Evolutionary conservation across 345 rosid genomes (phyloP).

Genomic region (Theobroma cacao): DNA sequence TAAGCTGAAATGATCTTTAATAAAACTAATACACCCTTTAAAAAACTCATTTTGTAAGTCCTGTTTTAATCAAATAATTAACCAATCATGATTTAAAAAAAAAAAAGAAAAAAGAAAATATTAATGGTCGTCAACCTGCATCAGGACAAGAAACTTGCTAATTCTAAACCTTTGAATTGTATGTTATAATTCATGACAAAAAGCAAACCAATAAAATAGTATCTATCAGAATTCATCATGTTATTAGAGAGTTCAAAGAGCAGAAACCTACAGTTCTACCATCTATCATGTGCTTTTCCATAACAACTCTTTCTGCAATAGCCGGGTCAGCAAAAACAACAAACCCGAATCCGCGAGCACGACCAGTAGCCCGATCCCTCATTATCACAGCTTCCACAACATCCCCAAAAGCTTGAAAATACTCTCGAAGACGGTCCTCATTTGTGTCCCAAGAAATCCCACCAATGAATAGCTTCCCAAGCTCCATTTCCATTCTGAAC

Average conservation of each 20-base stretch:
- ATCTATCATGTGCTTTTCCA: slow-evolving; percentile 74
- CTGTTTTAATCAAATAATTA: neutral
- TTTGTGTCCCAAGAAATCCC: slow-evolving; percentile 96
- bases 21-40: neutral
- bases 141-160: slow-evolving; percentile 5
- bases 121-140: neutral
- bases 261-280: slow-evolving; percentile 73
- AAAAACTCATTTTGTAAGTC: neutral
- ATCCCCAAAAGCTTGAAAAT: slow-evolving; percentile 77
- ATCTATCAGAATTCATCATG: slow-evolving; percentile 11
- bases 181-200: neutral
- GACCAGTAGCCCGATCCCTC: slow-evolving; percentile 93
- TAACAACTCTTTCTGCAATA: slow-evolving; percentile 75
- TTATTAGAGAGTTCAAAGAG: neutral
- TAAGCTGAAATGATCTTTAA: neutral
- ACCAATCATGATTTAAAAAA: neutral
- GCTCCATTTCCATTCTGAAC: slow-evolving; percentile 78
- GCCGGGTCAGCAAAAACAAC: slow-evolving; percentile 77
- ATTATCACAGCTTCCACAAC: slow-evolving; percentile 84
- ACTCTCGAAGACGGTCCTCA: slow-evolving; percentile 82
- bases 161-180: slow-evolving; percentile 1
- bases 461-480: slow-evolving; percentile 85
- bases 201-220: slow-evolving; percentile 5
- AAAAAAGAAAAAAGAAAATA: neutral
- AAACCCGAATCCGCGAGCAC: slow-evolving; percentile 96